Percentiles rank a stretch among this genome's conserved stretches.
phyloP scores from a whole-genome alignment of 208 protist species.

The Herpetomonas samuelpessoai region DNA sequence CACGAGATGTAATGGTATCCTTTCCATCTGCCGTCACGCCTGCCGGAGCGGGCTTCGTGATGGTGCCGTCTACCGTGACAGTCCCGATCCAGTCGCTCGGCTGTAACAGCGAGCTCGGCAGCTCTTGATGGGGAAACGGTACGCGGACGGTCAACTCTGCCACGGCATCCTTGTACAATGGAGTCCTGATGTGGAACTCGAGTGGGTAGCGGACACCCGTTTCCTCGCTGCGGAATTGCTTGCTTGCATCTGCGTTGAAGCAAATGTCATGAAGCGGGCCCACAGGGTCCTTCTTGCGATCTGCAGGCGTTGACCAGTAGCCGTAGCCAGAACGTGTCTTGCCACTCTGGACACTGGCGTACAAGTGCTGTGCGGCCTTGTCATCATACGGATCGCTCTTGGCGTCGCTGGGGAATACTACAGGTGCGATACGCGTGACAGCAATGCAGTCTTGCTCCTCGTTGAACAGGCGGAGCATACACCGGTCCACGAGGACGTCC shows the following conservation, averaged over 20 bases:
- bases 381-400: slow-evolving; percentile 31
- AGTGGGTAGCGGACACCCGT: slow-evolving; percentile 44
- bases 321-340: background rate
- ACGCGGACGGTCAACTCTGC: slow-evolving; percentile 30
- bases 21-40: background rate
- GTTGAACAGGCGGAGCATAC: slow-evolving; percentile 42
- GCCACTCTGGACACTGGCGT: background rate
- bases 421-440: slow-evolving; percentile 24
- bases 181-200: slow-evolving; percentile 27
- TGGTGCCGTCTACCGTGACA: slow-evolving; percentile 32
- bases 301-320: background rate
- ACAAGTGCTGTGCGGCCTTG: slow-evolving; percentile 18
- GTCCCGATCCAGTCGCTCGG: slow-evolving; percentile 56
- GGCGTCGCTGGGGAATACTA: slow-evolving; percentile 9
- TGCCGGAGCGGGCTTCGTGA: background rate
- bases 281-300: background rate
- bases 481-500: slow-evolving; percentile 15
- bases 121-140: slow-evolving; percentile 49
- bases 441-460: slow-evolving; percentile 27
- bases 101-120: slow-evolving; percentile 36
- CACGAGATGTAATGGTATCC: background rate
- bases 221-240: slow-evolving; percentile 29
- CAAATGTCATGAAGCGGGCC: slow-evolving; percentile 5
- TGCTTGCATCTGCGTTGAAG: slow-evolving; percentile 16
- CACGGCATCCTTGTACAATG: slow-evolving; percentile 21